Percentiles rank a stretch among this genome's conserved stretches.
phyloP scores from a whole-genome alignment of 768 basidiomycete species.

The Lactarius vividus region DNA sequence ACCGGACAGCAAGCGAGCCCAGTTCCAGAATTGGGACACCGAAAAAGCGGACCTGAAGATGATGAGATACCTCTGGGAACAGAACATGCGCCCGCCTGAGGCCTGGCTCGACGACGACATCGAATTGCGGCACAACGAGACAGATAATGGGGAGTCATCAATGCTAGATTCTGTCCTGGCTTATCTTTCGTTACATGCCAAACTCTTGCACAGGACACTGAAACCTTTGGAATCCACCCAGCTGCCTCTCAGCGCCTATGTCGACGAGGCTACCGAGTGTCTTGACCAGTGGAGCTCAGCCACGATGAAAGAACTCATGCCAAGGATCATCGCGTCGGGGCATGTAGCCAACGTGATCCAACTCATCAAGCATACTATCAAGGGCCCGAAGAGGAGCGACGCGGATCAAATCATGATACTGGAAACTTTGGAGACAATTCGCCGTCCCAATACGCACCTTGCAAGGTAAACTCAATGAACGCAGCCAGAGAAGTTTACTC shows the following conservation, averaged over 20 bases:
- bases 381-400: background rate
- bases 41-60: constrained; percentile 2
- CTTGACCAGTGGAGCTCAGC: constrained; percentile 9
- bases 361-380: background rate
- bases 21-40: background rate
- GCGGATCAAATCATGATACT: constrained; percentile 1
- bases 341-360: constrained; percentile 11
- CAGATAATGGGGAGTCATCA: background rate
- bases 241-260: background rate
- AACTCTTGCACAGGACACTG: constrained; percentile 2
- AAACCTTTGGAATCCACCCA: background rate
- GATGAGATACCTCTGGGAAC: constrained; percentile 1
- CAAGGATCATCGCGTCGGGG: constrained; percentile 3
- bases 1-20: background rate
- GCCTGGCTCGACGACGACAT: background rate
- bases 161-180: constrained; percentile 2
- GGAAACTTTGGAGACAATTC: background rate
- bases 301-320: constrained; percentile 2
- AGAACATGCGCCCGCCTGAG: background rate
- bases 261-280: constrained; percentile 1
- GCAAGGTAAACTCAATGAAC: constrained; percentile 3
- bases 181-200: constrained; percentile 2
- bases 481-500: background rate
- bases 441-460: background rate
- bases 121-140: background rate